phyloP scores from a whole-genome alignment of 306 rosid genomes.

The Prunus dulcis region DNA sequence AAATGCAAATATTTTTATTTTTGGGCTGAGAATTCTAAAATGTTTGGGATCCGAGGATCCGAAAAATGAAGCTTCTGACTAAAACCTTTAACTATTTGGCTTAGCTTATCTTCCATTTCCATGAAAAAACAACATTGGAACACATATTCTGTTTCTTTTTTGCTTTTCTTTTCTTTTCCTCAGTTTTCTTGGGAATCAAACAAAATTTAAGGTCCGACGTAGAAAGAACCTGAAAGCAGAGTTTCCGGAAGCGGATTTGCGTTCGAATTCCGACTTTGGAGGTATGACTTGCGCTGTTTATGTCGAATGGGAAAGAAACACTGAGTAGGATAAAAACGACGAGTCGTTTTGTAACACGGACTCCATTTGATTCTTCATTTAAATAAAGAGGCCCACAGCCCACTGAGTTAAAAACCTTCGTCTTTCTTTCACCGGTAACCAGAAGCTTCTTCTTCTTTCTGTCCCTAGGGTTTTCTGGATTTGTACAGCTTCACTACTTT shows the following conservation, averaged over 20 bases:
- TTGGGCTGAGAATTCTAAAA: slow-evolving; percentile 1
- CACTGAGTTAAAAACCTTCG: background rate
- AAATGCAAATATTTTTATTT: background rate
- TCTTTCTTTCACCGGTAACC: background rate
- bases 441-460: background rate
- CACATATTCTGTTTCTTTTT: background rate
- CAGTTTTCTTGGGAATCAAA: slow-evolving; percentile 6
- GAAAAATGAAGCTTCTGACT: background rate
- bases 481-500: background rate
- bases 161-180: background rate
- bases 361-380: too few relatives aligned
- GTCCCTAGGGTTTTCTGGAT: slow-evolving; percentile 14
- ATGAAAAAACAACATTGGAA: background rate
- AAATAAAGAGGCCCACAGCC: background rate
- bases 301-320: background rate
- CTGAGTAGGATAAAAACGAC: background rate
- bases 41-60: slow-evolving; percentile 4
- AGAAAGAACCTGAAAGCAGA: slow-evolving; percentile 24
- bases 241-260: slow-evolving; percentile 6
- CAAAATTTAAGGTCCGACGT: background rate
- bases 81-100: background rate
- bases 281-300: background rate
- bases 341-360: background rate
- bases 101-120: background rate
- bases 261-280: background rate